phyloP scores from a whole-genome alignment of 208 protist genomes.

The Acanthamoeba royreba region DNA sequence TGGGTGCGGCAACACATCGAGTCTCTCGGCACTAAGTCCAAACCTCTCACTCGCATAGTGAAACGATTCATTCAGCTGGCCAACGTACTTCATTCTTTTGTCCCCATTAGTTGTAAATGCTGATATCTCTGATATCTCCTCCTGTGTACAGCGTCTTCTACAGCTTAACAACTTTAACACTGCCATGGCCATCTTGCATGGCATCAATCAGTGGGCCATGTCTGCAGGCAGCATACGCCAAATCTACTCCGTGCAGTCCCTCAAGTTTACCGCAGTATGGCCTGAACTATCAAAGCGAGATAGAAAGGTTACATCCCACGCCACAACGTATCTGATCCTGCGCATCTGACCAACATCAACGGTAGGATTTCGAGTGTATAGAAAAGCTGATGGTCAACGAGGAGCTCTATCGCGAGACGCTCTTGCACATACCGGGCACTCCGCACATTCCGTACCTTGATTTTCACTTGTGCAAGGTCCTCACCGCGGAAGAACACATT shows the following conservation, averaged over 20 bases:
- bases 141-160: background rate
- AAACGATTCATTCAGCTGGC: background rate
- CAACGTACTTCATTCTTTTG: background rate
- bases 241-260: background rate
- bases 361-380: constrained; percentile 2
- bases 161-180: constrained; percentile 22
- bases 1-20: background rate
- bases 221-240: background rate
- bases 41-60: background rate
- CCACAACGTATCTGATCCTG: too few relatives aligned
- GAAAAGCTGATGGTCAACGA: constrained; percentile 22
- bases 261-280: constrained; percentile 8
- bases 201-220: background rate
- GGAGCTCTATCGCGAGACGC: background rate
- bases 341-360: background rate
- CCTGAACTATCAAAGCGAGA: background rate
- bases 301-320: background rate
- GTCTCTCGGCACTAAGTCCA: background rate
- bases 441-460: constrained; percentile 23
- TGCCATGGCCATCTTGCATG: constrained; percentile 6
- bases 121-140: too few relatives aligned
- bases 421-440: background rate
- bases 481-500: background rate
- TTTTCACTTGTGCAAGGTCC: background rate
- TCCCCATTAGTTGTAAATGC: too few relatives aligned